Conservation (phyloP, 2,329 filamentous ascomycete genomes). For the Endoconidiophora laricicola region DNA sequence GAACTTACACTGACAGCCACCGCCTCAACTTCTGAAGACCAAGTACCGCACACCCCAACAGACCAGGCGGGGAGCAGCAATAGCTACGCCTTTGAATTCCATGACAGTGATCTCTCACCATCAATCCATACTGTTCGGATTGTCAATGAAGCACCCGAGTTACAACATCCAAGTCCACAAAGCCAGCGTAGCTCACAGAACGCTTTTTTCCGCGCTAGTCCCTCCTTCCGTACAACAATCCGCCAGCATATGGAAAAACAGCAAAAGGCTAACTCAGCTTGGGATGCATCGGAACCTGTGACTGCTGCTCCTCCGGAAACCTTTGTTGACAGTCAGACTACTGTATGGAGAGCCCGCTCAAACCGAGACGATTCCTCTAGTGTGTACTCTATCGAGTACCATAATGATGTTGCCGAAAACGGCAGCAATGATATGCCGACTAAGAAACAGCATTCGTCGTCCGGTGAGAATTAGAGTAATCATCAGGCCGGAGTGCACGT, state of each 20-base stretch:
- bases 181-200: constrained; percentile 8
- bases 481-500: background rate
- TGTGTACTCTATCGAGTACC: constrained; percentile 7
- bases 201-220: constrained; percentile 11
- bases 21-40: constrained; percentile 2
- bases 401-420: background rate
- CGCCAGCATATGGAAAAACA: constrained; percentile 10
- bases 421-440: background rate
- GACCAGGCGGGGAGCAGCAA: background rate
- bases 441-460: background rate
- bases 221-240: constrained; percentile 8
- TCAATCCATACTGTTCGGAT: constrained; percentile 11
- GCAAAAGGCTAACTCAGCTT: background rate
- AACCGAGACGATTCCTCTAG: constrained; percentile 6
- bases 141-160: constrained; percentile 7
- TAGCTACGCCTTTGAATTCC: constrained; percentile 5
- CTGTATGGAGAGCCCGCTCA: constrained; percentile 5
- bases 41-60: constrained; percentile 3
- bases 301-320: too few relatives aligned
- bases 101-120: constrained; percentile 7
- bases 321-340: background rate
- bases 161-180: constrained; percentile 11
- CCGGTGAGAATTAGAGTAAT: constrained; percentile 3
- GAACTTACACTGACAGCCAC: constrained; percentile 4
- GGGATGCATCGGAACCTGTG: background rate